phyloP scores from a whole-genome alignment of 768 basidiomycete species.

The Galerina sulciceps region DNA sequence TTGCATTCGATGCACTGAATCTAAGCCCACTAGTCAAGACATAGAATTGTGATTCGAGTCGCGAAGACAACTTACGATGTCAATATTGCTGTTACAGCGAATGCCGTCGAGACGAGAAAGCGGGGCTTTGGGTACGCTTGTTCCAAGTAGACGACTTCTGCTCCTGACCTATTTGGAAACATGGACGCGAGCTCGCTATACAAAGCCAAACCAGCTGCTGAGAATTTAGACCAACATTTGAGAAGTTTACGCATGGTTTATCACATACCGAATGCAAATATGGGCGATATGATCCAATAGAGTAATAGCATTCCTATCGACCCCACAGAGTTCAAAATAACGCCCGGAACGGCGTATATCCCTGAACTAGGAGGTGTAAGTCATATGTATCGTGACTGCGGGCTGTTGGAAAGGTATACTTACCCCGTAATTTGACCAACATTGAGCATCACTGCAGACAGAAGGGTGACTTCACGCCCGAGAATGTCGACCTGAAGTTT shows the following conservation, averaged over 20 bases:
- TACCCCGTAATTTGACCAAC: slow-evolving; percentile 39
- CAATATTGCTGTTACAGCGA: slow-evolving; percentile 42
- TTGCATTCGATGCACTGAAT: slow-evolving; percentile 36
- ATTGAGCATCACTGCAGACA: slow-evolving; percentile 40
- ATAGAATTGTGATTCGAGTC: not conserved
- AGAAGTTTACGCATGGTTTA: not conserved
- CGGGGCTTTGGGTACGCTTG: slow-evolving; percentile 48
- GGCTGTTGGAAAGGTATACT: not conserved
- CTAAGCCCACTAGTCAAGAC: slow-evolving; percentile 13
- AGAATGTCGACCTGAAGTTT: slow-evolving; percentile 29
- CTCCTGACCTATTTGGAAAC: slow-evolving; percentile 53
- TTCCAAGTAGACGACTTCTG: slow-evolving; percentile 53
- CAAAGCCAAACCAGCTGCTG: slow-evolving; percentile 36
- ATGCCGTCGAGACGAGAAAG: slow-evolving; percentile 46
- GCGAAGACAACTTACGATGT: slow-evolving; percentile 31
- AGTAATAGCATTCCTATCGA: slow-evolving; percentile 35
- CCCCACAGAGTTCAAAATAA: slow-evolving; percentile 39
- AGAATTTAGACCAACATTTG: not conserved
- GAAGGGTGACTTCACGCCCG: slow-evolving; percentile 35
- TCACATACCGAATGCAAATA: slow-evolving; percentile 35
- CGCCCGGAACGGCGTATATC: slow-evolving; percentile 39
- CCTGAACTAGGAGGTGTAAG: slow-evolving; percentile 28
- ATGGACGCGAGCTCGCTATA: slow-evolving; percentile 51
- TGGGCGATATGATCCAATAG: slow-evolving; percentile 35
- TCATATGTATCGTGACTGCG: not conserved